Percentiles rank a stretch among this genome's conserved stretches.
Evolutionary conservation across 192 early-diverging fungal genomes (phyloP).

Genomic region (Backusella sp.): DNA sequence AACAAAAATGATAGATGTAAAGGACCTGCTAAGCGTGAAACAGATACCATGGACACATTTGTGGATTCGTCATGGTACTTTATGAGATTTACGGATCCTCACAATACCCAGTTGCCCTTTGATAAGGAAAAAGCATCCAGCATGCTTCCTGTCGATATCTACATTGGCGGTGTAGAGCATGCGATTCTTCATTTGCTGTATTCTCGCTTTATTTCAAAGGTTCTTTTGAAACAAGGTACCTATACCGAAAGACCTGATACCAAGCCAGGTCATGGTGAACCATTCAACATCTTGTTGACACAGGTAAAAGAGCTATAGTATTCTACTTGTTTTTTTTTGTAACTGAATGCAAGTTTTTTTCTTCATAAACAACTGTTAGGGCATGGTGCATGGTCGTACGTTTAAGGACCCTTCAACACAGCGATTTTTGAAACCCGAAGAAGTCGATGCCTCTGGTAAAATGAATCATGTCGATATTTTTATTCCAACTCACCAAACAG

Average conservation of each 20-base stretch:
- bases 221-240: constrained; percentile 62
- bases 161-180: constrained; percentile 95
- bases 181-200: constrained; percentile 94
- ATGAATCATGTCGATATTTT: not conserved
- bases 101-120: constrained; percentile 62
- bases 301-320: constrained; percentile 61
- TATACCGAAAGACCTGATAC: constrained; percentile 45
- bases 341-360: not conserved
- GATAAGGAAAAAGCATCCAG: constrained; percentile 46
- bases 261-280: constrained; percentile 63
- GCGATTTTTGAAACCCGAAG: constrained; percentile 73
- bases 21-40: constrained; percentile 72
- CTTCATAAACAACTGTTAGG: constrained; percentile 41
- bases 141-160: constrained; percentile 83
- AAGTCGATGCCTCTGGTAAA: constrained; percentile 60
- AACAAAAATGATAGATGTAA: constrained; percentile 52
- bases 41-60: constrained; percentile 98
- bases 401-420: constrained; percentile 73
- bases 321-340: too few species aligned
- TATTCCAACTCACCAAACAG: not conserved
- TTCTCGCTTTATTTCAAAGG: constrained; percentile 87
- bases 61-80: constrained; percentile 98
- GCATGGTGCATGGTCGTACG: constrained; percentile 92
- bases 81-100: constrained; percentile 79
- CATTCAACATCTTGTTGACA: constrained; percentile 81